A percentile compares a stretch with the other conserved stretches of the same genome.
These are phyloP conservation scores for Yamadazyma scolyti DNA, from an alignment of 805 yeast species.

Conservation along the genomic window DNA sequence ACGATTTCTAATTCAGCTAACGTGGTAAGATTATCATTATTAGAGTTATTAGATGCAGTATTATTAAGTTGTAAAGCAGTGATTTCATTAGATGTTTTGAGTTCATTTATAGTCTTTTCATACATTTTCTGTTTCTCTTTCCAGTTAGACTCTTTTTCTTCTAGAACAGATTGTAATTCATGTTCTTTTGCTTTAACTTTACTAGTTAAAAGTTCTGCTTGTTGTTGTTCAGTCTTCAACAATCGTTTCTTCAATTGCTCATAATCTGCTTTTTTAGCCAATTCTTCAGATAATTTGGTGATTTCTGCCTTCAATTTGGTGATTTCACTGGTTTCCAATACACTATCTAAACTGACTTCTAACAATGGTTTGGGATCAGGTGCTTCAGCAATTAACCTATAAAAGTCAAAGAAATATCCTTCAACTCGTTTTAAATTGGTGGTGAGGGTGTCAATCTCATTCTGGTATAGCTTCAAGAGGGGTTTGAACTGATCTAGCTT, in stretches of 20 bases:
- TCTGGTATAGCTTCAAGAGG: constrained; percentile 76
- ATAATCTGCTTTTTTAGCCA: constrained; percentile 71
- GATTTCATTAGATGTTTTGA: constrained; percentile 62
- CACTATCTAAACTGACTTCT: constrained; percentile 64
- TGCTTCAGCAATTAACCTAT: constrained; percentile 76
- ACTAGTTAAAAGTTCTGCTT: constrained; percentile 51
- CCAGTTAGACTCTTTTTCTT: constrained; percentile 76
- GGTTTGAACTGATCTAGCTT: constrained; percentile 63
- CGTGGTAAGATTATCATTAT: constrained; percentile 22
- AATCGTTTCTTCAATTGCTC: constrained; percentile 67
- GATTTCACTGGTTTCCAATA: constrained; percentile 51
- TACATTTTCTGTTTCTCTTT: constrained; percentile 51
- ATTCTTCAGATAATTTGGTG: constrained; percentile 49
- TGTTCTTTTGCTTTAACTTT: constrained; percentile 68
- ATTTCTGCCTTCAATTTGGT: constrained; percentile 50
- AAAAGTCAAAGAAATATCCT: constrained; percentile 65
- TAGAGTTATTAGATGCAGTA: constrained; percentile 39
- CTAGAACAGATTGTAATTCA: constrained; percentile 62
- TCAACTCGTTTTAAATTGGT: constrained; percentile 75
- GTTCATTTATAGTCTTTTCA: constrained; percentile 56
- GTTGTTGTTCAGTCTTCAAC: constrained; percentile 54
- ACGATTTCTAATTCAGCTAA: constrained; percentile 59
- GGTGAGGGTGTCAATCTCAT: constrained; percentile 81
- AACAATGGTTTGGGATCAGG: constrained; percentile 89
- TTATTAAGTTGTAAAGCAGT: constrained; percentile 54